Evolutionary conservation across 495 filamentous ascomycete species (phyloP), one percentile per base, ranked within the genome.

Genomic region (Aspergillus ellipticus): DNA sequence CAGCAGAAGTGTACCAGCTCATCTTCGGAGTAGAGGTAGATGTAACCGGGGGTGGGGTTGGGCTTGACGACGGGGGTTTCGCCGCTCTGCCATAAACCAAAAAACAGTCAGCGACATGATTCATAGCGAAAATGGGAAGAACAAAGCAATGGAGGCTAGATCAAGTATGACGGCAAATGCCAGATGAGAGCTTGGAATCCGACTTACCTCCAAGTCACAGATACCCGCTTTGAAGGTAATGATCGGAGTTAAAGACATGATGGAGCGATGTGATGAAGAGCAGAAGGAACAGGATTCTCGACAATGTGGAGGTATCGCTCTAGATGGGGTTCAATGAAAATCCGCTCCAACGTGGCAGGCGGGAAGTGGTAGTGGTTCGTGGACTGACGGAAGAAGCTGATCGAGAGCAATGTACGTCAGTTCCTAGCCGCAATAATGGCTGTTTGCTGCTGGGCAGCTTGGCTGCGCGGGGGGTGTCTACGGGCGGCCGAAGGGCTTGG

Each of bases 1-100:
- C 95, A 99, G 82, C 93, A 97, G 73, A 99, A 95, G 77, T 97
- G 92, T 62, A 93, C 79, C 42, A 97, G 81, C 2, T 96, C 95
- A 82, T 96, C 94, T 80, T 96, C 93, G 43, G 80, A 79, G 74
- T 92, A 97, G 53, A 99, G 86, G 70, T 95, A 99, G 67, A 97
- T 84, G 71, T 94, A 94, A 55, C 95, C 95, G 4, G 88, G 85
- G 0, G 81, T 86, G 5, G 82, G 73, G 56, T 83, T 76, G 2
- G 90, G 82, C 57, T 81, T 83, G 59, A 96, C 77, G 61, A 82
- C 87, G 61, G 77, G 81, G 49, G 87, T 84, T 67, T 78, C 76
- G 43, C 75, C 72, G 16, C 79, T 82, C 66, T 71, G 74, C 87
- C 88, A 55, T 17, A 26, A 15, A 4, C 11, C 11, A 28, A n/a